Evolutionary conservation across 805 yeast genomes (phyloP).

Genomic region (Ogataea ramenticola): DNA sequence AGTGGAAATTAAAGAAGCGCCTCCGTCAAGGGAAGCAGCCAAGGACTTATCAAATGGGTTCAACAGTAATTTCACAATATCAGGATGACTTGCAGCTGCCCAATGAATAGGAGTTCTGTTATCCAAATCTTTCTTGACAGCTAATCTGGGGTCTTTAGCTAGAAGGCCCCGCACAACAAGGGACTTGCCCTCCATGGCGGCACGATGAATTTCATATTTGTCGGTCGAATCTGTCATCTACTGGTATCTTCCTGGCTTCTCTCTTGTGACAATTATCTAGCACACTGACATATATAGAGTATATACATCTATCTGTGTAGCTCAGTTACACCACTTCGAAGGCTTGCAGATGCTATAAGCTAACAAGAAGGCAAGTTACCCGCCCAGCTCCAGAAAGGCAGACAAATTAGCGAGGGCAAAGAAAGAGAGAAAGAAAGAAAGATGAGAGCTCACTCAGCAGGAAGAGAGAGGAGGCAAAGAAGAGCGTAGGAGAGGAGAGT

Average conservation of each 20-base stretch:
- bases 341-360: no score
- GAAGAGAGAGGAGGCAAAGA: no score
- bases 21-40: background rate
- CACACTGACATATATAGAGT: no score
- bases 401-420: background rate
- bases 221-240: conserved; percentile 5
- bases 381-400: background rate
- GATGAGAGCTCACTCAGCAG: no score
- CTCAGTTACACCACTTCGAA: no score
- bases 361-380: no score
- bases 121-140: conserved; percentile 54
- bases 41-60: conserved; percentile 20
- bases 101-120: conserved; percentile 80
- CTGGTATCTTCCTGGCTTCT: no score
- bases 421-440: background rate
- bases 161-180: conserved; percentile 45
- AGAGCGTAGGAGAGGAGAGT: background rate
- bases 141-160: conserved; percentile 39
- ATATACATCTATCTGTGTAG: no score
- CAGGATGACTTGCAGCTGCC: conserved; percentile 67
- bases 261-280: no score
- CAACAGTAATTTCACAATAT: conserved; percentile 40
- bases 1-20: background rate
- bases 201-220: conserved; percentile 43
- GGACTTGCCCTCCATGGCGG: conserved; percentile 56